Evolutionary conservation across 805 yeast genomes (phyloP), one percentile per base, ranked within the genome.

Genomic region (Metschnikowia cerradonensis): DNA sequence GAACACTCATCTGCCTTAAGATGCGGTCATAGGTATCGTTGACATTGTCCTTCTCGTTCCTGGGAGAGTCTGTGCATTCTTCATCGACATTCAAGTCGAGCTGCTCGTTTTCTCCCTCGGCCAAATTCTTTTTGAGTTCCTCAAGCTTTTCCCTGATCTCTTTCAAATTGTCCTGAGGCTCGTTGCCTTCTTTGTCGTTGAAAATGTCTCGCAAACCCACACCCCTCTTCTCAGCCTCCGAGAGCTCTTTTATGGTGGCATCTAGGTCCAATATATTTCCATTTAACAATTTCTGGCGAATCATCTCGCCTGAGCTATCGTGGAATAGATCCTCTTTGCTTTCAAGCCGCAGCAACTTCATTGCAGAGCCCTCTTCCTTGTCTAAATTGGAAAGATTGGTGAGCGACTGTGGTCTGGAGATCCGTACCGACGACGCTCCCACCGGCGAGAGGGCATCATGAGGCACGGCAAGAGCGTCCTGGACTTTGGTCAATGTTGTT

Each of bases 321-420:
- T 47, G 51, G 5, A 58, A 48, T 22, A 56, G 32, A 8, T 48
- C 44, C 10, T 45, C 50, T 15, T 48, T 37, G 31, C 53, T 46
- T 4, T 48, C 40, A 23, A 69, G 58, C 51, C 61, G 64, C 57
- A 63, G 60, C 37, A 73, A 58, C 57, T 68, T 74, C 65, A 73
- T 62, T 6, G 68, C 64, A 13, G 72, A 67, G 5, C 78, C 79
- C 60, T 75, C 79, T 51, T 72, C 71, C 49, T 66, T 65, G 49
- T 73, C 71, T 48, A 73, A 57, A 8, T 62, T 62, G 33, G 62
- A 64, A 42, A 74, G 61, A 49, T 65, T 70, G 4, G 71, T 65
- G 11, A 52, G 49, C 14, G 60, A 57, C 35, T 57, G 60, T 17
- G 52, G 52, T 19, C 59, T 50, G 4, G 61, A 58, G 8, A 52